phyloP scores from a whole-genome alignment of 177 flowering plant species.

The Vitis hybrid region DNA sequence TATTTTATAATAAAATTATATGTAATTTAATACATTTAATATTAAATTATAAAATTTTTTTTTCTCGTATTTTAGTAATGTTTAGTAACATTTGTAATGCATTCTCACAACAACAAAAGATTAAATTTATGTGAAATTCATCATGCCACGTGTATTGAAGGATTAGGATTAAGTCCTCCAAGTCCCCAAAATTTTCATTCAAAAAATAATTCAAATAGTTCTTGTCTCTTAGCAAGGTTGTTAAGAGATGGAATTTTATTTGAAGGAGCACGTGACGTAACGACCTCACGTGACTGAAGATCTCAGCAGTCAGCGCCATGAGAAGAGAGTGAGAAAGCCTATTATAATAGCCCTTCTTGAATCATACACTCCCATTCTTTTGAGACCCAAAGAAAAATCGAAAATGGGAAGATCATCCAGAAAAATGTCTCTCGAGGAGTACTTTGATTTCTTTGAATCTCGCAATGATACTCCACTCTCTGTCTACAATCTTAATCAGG shows the following conservation, averaged over 20 bases:
- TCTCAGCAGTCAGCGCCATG: background rate
- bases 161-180: background rate
- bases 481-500: constrained; percentile 27
- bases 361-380: background rate
- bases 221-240: too few species aligned
- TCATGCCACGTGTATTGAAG: background rate
- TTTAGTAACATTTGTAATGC: too few species aligned
- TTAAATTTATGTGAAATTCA: too few species aligned
- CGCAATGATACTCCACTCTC: constrained; percentile 10
- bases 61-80: too few species aligned
- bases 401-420: background rate
- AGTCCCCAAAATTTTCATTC: background rate
- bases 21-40: too few species aligned
- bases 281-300: constrained; percentile 2
- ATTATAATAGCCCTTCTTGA: background rate
- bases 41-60: too few species aligned
- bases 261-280: constrained; percentile 5
- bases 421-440: constrained; percentile 26
- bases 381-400: background rate
- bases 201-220: too few species aligned
- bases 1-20: too few species aligned
- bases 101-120: too few species aligned
- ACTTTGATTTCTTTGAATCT: constrained; percentile 25
- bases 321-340: background rate
- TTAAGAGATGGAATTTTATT: too few species aligned